Evolutionary conservation across 306 rosid genomes (phyloP).

Genomic region (barrel medic (Medicago truncatula)): DNA sequence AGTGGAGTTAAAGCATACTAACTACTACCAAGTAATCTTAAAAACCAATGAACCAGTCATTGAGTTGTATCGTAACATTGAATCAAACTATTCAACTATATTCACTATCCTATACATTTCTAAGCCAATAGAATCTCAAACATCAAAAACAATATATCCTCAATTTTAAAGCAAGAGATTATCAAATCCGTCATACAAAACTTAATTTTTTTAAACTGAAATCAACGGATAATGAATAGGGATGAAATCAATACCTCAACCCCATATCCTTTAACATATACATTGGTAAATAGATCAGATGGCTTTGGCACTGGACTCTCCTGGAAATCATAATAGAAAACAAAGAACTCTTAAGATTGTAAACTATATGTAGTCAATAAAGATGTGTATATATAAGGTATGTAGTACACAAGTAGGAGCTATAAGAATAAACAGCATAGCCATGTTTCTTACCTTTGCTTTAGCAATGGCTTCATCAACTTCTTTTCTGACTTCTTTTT

Average conservation of each 20-base stretch:
- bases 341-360: constrained; percentile 29
- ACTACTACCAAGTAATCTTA: constrained; percentile 4
- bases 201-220: background rate
- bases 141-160: background rate
- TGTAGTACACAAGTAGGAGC: background rate
- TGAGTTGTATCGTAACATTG: background rate
- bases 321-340: constrained; percentile 55
- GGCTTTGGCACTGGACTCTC: constrained; percentile 86
- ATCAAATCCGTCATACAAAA: background rate
- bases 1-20: constrained; percentile 22
- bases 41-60: constrained; percentile 6
- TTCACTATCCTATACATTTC: constrained; percentile 6
- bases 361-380: constrained; percentile 1
- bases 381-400: constrained; percentile 3
- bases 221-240: background rate
- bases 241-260: constrained; percentile 63
- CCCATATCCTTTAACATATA: constrained; percentile 72
- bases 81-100: constrained; percentile 13
- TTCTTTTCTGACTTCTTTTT: constrained; percentile 78
- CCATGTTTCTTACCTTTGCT: constrained; percentile 75
- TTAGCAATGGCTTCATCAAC: constrained; percentile 92
- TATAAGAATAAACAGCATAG: constrained; percentile 14
- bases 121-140: background rate
- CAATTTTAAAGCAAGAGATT: constrained; percentile 4
- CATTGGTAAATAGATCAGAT: constrained; percentile 69